Evolutionary conservation across 768 basidiomycete species (phyloP), one percentile per base, ranked within the genome.

Genomic region (Suillus alpinus): DNA sequence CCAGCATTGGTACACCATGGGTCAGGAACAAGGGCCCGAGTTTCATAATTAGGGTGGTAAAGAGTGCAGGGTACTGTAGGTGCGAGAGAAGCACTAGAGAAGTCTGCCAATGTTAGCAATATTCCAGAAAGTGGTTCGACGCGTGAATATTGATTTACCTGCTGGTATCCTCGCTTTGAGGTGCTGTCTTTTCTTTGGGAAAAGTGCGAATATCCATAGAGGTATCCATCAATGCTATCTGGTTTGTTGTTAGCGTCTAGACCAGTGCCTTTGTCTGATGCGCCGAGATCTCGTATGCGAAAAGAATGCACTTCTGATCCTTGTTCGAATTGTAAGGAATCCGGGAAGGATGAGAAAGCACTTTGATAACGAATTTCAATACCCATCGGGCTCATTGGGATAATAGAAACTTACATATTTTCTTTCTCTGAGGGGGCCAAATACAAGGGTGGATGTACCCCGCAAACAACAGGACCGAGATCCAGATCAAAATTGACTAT

Each of bases 271-370:
- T 66, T 60, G 10, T 63, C 14, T 0, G 74, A 63, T 40, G 63
- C 59, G 6, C 73, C 65, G 56, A 81, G 78, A 67, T 81, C 81
- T 55, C 92, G 85, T 57, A 96, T 84, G 55, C 94, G 87, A 77
- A 96, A 96, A 0, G 92, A 94, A 72, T 96, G 94, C 1, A 82
- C 80, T 68, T 92, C 87, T 0, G 86, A 86, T 6, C 94, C 94
- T 69, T 95, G 88, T 50, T 91, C 87, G 60, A 93, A 93, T 59
- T 92, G 86, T 1, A 86, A 75, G 0, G 94, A 94, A 69, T 98
- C 95, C 0, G 95, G 95, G 68, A 98, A 94, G 1, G 93, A 86
- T 7, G 91, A 92, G 72, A 98, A 98, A 2, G 94, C 92, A 59
- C 95, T 97, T 97, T 55, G 2, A 49, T 26, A 37, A 26, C 23